phyloP scores from a whole-genome alignment of 176 grass and related monocot species.

The Oryza officinalis region DNA sequence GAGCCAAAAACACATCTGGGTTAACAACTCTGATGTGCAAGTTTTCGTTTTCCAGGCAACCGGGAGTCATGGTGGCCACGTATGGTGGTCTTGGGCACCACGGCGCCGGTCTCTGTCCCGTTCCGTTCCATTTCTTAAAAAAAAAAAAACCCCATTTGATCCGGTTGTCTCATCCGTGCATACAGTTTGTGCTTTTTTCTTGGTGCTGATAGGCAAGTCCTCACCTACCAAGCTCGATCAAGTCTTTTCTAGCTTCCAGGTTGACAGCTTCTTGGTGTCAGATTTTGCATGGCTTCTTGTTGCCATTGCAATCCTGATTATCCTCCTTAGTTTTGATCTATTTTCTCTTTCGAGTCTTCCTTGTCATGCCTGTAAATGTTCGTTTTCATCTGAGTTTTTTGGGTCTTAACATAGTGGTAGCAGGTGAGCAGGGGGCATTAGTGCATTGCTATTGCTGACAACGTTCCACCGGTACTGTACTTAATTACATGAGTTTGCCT shows the following conservation, averaged over 20 bases:
- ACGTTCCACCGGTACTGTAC: neutral
- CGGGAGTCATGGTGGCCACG: slow-evolving; percentile 1
- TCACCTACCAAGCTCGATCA: slow-evolving; percentile 23
- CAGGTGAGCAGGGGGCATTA: neutral
- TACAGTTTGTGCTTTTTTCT: slow-evolving; percentile 20
- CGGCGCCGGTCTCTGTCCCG: neutral
- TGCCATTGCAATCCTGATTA: slow-evolving; percentile 12
- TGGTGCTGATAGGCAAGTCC: slow-evolving; percentile 1
- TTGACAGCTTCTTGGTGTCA: slow-evolving; percentile 26
- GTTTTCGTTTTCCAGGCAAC: neutral
- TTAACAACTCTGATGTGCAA: neutral
- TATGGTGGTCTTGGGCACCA: neutral
- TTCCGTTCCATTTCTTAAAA: neutral
- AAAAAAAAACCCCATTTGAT: neutral
- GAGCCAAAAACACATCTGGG: slow-evolving; percentile 20
- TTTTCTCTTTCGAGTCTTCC: neutral
- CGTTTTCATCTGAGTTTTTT: slow-evolving; percentile 1
- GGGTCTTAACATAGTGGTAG: neutral
- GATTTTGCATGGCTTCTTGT: slow-evolving; percentile 38
- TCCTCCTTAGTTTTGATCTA: neutral
- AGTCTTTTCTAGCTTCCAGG: neutral
- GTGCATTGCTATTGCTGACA: neutral
- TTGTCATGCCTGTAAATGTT: neutral
- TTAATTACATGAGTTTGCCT: neutral
- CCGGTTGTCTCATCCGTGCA: slow-evolving; percentile 14